These are phyloP conservation scores for Paxillus rubicundulus DNA, from an alignment of 768 basidiomycete genomes.

Conservation along the genomic window DNA sequence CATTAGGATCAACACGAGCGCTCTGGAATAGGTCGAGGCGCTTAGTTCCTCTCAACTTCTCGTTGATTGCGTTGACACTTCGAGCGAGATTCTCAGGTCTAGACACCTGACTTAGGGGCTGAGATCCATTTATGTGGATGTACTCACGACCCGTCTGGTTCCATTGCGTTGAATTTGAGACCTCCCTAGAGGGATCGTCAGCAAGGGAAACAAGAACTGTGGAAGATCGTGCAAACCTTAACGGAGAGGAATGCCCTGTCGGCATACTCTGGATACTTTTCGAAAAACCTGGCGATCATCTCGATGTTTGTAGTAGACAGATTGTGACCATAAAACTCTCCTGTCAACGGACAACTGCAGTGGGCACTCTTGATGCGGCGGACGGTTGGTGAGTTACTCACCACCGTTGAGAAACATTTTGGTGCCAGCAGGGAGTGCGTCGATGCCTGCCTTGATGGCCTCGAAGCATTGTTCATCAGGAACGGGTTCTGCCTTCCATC, in stretches of 20 bases:
- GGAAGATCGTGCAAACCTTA: slow-evolving; percentile 17
- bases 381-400: slow-evolving; percentile 8
- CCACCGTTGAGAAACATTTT: slow-evolving; percentile 55
- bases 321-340: slow-evolving; percentile 56
- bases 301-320: slow-evolving; percentile 44
- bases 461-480: slow-evolving; percentile 62
- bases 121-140: slow-evolving; percentile 24
- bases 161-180: background rate
- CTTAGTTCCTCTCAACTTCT: slow-evolving; percentile 48
- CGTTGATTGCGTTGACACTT: slow-evolving; percentile 47
- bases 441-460: slow-evolving; percentile 53
- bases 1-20: slow-evolving; percentile 44
- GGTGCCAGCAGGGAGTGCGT: slow-evolving; percentile 39
- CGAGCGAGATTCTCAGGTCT: slow-evolving; percentile 42
- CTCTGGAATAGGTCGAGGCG: slow-evolving; percentile 59
- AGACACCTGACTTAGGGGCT: background rate
- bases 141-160: slow-evolving; percentile 31
- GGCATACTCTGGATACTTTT: slow-evolving; percentile 36
- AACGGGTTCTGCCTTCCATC: slow-evolving; percentile 44
- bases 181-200: slow-evolving; percentile 20
- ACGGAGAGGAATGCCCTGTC: slow-evolving; percentile 37
- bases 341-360: slow-evolving; percentile 22
- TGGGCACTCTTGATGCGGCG: background rate
- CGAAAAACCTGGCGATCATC: slow-evolving; percentile 49
- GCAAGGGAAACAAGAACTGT: background rate